These are phyloP conservation scores for Xylaria venustula DNA, from an alignment of 495 filamentous ascomycete species.

Conservation along the genomic window DNA sequence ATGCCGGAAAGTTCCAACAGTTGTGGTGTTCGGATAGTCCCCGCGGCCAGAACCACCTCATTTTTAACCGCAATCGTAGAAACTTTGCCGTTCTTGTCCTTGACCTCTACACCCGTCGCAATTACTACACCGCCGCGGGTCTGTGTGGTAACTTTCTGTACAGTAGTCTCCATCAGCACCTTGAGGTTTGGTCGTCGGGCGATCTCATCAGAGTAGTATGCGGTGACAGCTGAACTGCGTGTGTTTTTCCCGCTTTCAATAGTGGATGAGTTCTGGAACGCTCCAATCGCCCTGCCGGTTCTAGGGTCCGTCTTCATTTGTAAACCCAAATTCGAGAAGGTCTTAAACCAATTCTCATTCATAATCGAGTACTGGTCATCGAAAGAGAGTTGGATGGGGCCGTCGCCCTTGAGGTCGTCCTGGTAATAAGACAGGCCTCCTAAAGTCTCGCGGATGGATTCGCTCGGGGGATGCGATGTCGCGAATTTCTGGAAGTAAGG, in stretches of 20 bases:
- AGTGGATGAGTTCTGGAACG: slow-evolving; percentile 42
- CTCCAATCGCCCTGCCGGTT: slow-evolving; percentile 40
- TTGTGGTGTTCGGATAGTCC: slow-evolving; percentile 58
- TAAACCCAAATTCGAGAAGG: slow-evolving; percentile 33
- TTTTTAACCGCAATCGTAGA: slow-evolving; percentile 26
- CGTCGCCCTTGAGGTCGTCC: slow-evolving; percentile 30
- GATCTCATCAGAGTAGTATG: slow-evolving; percentile 37
- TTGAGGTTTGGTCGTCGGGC: slow-evolving; percentile 42
- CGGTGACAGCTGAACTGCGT: slow-evolving; percentile 37
- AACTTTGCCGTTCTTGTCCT: slow-evolving; percentile 31
- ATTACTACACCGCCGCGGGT: slow-evolving; percentile 24
- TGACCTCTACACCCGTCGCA: slow-evolving; percentile 37
- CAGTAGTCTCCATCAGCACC: slow-evolving; percentile 45
- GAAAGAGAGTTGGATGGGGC: slow-evolving; percentile 43
- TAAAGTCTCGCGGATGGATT: slow-evolving; percentile 28
- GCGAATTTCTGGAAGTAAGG: slow-evolving; percentile 50
- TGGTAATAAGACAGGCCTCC: slow-evolving; percentile 34
- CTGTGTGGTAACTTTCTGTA: slow-evolving; percentile 41
- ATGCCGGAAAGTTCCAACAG: slow-evolving; percentile 73
- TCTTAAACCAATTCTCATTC: slow-evolving; percentile 38
- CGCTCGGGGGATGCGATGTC: slow-evolving; percentile 29
- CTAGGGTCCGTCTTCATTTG: slow-evolving; percentile 37
- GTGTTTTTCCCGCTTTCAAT: slow-evolving; percentile 42
- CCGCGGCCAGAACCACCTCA: slow-evolving; percentile 61
- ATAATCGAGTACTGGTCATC: slow-evolving; percentile 33